Evolutionary conservation across 2,329 filamentous ascomycete species (phyloP), one percentile per base, ranked within the genome.

Genomic region (Aspergillus sergii): DNA sequence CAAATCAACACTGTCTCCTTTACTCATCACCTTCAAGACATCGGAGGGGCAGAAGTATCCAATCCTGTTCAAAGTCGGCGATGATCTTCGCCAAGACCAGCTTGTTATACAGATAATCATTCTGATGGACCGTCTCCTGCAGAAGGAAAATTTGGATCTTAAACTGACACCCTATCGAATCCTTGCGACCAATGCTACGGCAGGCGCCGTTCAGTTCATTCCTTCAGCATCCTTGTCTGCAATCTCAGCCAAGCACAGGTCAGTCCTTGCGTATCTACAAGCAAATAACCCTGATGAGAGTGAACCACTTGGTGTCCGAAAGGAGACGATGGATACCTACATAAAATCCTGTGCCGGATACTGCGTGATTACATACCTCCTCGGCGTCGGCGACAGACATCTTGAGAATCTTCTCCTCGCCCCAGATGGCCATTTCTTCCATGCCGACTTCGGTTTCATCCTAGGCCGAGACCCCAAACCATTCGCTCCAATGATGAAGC

Each of bases 381-480:
- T 99, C 14, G 96, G 95, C 36, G 95, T 99, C 3, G 95, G 95
- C 23, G 95, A 99, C 76, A 89, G 95, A 1, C 95, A 99, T 79
- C 85, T 98, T 2, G 95, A 99, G 76, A 99, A 99, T 72, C 87
- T 99, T 1, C 88, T 99, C 30, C 87, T 99, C 6, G 88, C 93
- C 0, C 94, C 95, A 0, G 91, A 94, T 69, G 95, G 88, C 5
- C 93, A 96, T 78, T 99, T 99, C 83, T 97, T 99, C 85, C 95
- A 99, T 76, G 94, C 94, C 34, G 95, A 99, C 77, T 99, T 99
- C 72, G 95, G 96, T 48, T 99, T 96, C 79, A 99, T 99, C 66
- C 89, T 99, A 1, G 95, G 95, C 21, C 91, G 95, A 46, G 95
- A 99, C 70, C 95, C 95, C 0, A 99, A 99, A 75, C 95, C 95